Base-by-base conservation (phyloP, 2,329 filamentous ascomycete species). In the Trichoderma oligosporum region DNA sequence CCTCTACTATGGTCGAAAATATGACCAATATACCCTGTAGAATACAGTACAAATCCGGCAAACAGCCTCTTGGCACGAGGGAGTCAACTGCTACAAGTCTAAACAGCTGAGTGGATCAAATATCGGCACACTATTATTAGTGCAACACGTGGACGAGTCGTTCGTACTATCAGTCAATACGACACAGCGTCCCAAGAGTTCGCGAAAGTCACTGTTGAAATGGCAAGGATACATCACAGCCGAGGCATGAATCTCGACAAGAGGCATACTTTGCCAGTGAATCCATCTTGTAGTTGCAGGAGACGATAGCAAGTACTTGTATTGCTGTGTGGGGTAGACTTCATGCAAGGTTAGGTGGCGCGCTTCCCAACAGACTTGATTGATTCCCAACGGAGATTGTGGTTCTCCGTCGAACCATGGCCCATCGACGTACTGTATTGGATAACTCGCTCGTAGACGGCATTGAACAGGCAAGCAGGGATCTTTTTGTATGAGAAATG, bases 171-270 rank as follows among this genome's bases (percentile, higher is more conserved):
- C n/a, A n/a, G n/a, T n/a, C n/a, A n/a, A n/a, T n/a, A n/a, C n/a
- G n/a, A n/a, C n/a, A n/a, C n/a, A n/a, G n/a, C n/a, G n/a, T n/a
- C n/a, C n/a, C n/a, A n/a, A n/a, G n/a, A n/a, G n/a, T n/a, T n/a
- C n/a, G n/a, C n/a, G n/a, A n/a, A n/a, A n/a, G n/a, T n/a, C n/a
- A n/a, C n/a, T n/a, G n/a, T n/a, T n/a, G n/a, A n/a, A n/a, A n/a
- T n/a, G n/a, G n/a, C n/a, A n/a, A n/a, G n/a, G n/a, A n/a, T 20
- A 16, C 46, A 24, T 22, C 46, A 35, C 46, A 49, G 31, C 46
- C 46, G 46, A 49, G 46, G 46, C 46, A 49, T 25, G 46, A 49
- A 36, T 38, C 31, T 49, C 24, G 42, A 38, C 31, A 49, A 14
- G 16, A 16, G 18, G 36, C 31, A 31, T 14, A 18, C 38, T 41